Evolutionary conservation across 1,284 basidiomycete species (phyloP), one percentile per base, ranked within the genome.

Genomic region (Omphalotus olearius): DNA sequence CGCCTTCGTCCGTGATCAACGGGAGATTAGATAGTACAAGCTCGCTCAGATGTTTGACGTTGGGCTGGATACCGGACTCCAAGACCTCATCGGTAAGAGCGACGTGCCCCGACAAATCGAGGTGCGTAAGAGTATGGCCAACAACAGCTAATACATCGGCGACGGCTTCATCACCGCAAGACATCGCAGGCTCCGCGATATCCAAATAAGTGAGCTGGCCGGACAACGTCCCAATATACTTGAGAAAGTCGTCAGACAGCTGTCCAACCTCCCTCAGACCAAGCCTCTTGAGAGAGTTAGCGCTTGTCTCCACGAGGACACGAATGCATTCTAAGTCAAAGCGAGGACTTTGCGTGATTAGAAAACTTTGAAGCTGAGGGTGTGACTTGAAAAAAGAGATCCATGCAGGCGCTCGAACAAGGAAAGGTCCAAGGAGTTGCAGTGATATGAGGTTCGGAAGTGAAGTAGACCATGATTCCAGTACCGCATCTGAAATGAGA

Each of bases 361-460:
- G 74, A 68, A 98, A 90, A 11, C 77, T 78, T 58, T 82, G 74
- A 5, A 98, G 76, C 2, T 71, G 64, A 2, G 79, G 74, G 43
- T 86, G 78, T 1, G 77, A 64, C 41, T 78, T 67, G 67, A 98
- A 83, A 69, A 97, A 93, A 0, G 71, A 63, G 42, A 80, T 72
- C 94, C 96, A 98, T 0, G 80, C 82, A 5, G 80, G 73, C 6
- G 80, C 72, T 42, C 85, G 83, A 23, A 97, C 87, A 20, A 97
- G 82, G 69, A 93, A 98, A 0, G 93, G 91, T 0, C 91, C 96
- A 23, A 91, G 84, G 5, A 99, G 85, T 61, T 91, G 88, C 6
- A 99, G 62, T 18, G 79, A 79, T 16, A 71, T 77, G 35, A 99
- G 80, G 6, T 80, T 65, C 1, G 80, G 80, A 20, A 98, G 76